A percentile compares a stretch with the other conserved stretches of the same genome.
Conservation (phyloP, 768 basidiomycete genomes). For the Auriscalpium vulgare region DNA sequence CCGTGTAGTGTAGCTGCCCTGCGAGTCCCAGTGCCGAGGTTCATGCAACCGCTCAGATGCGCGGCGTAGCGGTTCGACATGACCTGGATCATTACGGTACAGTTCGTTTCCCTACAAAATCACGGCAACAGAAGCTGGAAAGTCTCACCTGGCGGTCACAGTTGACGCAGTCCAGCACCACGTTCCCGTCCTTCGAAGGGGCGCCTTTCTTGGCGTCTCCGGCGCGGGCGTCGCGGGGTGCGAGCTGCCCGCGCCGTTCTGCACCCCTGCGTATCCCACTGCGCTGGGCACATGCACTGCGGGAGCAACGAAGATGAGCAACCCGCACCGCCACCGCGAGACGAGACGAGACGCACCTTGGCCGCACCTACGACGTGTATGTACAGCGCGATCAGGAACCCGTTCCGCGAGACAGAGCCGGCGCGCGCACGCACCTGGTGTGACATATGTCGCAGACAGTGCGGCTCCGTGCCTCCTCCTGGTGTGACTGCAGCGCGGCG, state of each 20-base stretch:
- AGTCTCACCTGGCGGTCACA: constrained; percentile 63
- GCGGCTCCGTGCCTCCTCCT: constrained; percentile 47
- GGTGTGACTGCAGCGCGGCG: constrained; percentile 64
- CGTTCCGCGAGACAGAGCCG: not conserved
- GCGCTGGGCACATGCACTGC: constrained; percentile 23
- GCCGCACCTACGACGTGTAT: constrained; percentile 6
- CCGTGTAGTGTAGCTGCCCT: constrained; percentile 51
- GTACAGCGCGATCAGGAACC: constrained; percentile 5
- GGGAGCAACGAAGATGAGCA: not conserved
- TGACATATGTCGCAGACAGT: constrained; percentile 61
- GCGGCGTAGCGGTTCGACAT: constrained; percentile 80
- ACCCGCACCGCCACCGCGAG: not conserved
- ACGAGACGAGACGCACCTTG: constrained; percentile 3
- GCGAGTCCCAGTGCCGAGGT: constrained; percentile 54
- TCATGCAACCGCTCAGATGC: constrained; percentile 76
- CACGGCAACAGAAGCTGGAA: not conserved
- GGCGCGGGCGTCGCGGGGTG: constrained; percentile 17
- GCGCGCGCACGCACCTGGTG: constrained; percentile 44
- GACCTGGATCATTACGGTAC: constrained; percentile 36
- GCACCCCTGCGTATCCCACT: constrained; percentile 5
- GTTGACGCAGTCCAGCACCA: constrained; percentile 66
- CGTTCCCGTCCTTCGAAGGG: constrained; percentile 45
- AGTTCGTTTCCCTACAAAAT: not conserved
- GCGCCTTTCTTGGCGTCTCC: constrained; percentile 16
- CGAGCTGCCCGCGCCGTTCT: constrained; percentile 15